Evolutionary conservation across 148 eudicot genomes (phyloP).

Genomic region (Talinum fruticosum): DNA sequence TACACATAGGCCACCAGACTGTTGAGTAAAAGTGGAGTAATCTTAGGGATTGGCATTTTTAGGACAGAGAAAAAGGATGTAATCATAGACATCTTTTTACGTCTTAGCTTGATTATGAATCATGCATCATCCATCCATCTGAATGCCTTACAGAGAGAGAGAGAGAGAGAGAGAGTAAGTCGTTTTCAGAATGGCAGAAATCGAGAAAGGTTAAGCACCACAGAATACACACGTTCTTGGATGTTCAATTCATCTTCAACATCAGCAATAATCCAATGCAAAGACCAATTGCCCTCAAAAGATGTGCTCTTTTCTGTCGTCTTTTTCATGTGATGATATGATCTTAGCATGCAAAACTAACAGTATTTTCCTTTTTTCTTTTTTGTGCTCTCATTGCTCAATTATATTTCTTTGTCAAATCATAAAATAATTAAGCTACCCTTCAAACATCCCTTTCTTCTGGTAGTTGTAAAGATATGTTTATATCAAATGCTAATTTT

Average conservation of each 20-base stretch:
- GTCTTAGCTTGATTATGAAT: no score
- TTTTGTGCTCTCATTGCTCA: no score
- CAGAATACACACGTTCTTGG: neutral
- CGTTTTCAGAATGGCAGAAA: neutral
- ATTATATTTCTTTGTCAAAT: no score
- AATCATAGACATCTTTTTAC: neutral
- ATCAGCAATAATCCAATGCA: neutral
- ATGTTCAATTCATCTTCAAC: neutral
- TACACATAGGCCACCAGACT: no score
- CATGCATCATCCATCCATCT: no score
- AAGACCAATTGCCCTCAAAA: neutral
- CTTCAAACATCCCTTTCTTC: no score
- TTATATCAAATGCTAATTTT: no score
- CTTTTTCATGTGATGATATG: neutral
- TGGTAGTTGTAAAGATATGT: no score
- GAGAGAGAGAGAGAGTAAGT: no score
- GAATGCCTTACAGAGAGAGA: neutral
- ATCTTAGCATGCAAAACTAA: neutral
- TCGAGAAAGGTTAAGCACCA: neutral
- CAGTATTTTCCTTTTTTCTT: neutral
- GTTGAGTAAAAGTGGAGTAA: no score
- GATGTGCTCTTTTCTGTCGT: neutral
- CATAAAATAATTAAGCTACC: no score
- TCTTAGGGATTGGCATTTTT: neutral
- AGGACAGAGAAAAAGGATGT: neutral